Evolutionary conservation across 495 filamentous ascomycete genomes (phyloP).

Genomic region (Hypomontagnella monticulosa): DNA sequence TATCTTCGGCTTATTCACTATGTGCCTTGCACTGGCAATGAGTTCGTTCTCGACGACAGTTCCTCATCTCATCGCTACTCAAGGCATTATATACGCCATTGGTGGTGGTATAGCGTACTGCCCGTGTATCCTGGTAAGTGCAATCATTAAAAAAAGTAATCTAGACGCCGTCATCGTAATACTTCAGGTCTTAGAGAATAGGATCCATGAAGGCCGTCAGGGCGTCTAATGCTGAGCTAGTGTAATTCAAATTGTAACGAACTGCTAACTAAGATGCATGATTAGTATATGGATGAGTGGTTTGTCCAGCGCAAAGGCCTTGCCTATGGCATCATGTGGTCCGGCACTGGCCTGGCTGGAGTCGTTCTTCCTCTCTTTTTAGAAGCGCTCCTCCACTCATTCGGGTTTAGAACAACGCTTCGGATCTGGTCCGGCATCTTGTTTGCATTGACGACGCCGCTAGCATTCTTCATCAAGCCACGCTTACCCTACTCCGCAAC

Average conservation of each 20-base stretch:
- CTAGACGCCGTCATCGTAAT: not conserved
- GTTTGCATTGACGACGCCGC: constrained; percentile 56
- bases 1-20: constrained; percentile 44
- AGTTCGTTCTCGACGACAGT: constrained; percentile 51
- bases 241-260: not conserved
- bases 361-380: constrained; percentile 56
- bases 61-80: constrained; percentile 51
- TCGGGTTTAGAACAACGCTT: constrained; percentile 63
- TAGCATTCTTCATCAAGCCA: constrained; percentile 65
- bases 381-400: constrained; percentile 51
- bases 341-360: constrained; percentile 56
- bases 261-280: constrained; percentile 21
- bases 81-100: constrained; percentile 59
- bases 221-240: not conserved
- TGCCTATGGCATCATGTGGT: constrained; percentile 63
- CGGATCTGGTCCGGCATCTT: constrained; percentile 57
- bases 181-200: not conserved
- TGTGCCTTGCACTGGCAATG: constrained; percentile 47
- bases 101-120: constrained; percentile 54
- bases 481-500: constrained; percentile 58
- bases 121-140: constrained; percentile 50
- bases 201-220: not conserved
- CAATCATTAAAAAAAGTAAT: not conserved
- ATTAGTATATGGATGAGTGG: constrained; percentile 59
- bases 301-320: constrained; percentile 60